phyloP scores from a whole-genome alignment of 2,329 filamentous ascomycete genomes.

The Phyllosticta citribraziliensis region DNA sequence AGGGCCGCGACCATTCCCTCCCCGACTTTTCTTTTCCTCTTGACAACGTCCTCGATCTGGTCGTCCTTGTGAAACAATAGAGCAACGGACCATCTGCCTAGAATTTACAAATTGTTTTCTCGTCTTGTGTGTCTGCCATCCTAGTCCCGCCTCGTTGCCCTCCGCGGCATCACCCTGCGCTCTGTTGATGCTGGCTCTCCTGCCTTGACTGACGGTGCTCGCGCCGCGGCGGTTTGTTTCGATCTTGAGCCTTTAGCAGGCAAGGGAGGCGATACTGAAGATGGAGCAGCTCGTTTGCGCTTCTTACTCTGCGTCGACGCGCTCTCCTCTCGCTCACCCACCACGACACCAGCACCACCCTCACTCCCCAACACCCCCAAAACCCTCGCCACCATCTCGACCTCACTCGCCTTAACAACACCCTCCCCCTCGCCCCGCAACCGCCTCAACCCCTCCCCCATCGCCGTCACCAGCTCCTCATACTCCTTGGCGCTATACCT shows the following conservation, averaged over 20 bases:
- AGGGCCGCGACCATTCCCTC: too few relatives aligned
- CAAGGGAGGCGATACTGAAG: too few relatives aligned
- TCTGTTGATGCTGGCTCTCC: background rate
- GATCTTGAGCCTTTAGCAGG: too few relatives aligned
- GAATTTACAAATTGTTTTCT: background rate
- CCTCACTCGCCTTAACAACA: slow-evolving; percentile 45
- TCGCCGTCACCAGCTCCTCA: slow-evolving; percentile 37
- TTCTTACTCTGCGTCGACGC: background rate
- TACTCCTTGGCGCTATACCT: slow-evolving; percentile 67
- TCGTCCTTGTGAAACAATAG: background rate
- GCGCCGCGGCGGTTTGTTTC: background rate
- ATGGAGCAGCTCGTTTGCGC: background rate
- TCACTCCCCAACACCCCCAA: slow-evolving; percentile 33
- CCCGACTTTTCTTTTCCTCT: background rate
- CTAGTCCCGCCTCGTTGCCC: background rate
- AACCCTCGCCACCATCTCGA: slow-evolving; percentile 64
- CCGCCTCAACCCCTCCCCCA: slow-evolving; percentile 42
- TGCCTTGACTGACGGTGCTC: too few relatives aligned
- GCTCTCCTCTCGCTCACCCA: background rate
- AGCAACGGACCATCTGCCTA: background rate
- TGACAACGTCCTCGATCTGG: background rate
- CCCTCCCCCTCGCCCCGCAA: slow-evolving; percentile 62
- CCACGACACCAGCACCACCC: background rate
- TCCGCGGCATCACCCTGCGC: background rate
- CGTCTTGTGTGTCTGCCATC: too few relatives aligned